These are phyloP conservation scores for Arthrobotrys entomopaga DNA, from an alignment of 2,329 filamentous ascomycete species.

Conservation along the genomic window DNA sequence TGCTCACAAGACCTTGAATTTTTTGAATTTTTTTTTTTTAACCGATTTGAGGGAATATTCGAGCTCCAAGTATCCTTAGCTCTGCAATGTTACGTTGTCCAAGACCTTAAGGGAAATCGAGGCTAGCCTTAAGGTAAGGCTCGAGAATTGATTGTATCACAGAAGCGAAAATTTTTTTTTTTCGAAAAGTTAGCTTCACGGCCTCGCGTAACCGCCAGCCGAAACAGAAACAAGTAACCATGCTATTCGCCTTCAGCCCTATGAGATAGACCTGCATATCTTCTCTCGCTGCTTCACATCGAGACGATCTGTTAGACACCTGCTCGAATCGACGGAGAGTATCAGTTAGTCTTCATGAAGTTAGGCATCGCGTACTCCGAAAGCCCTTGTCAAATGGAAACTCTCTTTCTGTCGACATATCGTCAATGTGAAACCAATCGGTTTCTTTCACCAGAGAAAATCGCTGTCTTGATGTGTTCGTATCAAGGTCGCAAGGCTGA, in stretches of 20 bases:
- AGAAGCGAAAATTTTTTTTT: conserved; percentile 9
- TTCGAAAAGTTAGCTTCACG: neutral
- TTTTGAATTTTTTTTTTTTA: too few species aligned
- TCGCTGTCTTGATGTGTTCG: conserved; percentile 9
- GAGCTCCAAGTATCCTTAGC: neutral
- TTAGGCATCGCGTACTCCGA: conserved; percentile 37
- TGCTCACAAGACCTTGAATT: conserved; percentile 6
- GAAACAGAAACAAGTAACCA: neutral
- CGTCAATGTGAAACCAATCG: neutral
- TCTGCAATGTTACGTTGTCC: conserved; percentile 29
- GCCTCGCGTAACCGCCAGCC: conserved; percentile 5
- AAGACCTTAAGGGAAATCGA: neutral
- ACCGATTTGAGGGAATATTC: conserved; percentile 8
- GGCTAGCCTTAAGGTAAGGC: neutral
- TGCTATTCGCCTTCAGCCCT: conserved; percentile 50
- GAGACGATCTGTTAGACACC: conserved; percentile 12
- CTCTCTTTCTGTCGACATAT: conserved; percentile 4
- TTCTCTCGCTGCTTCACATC: conserved; percentile 6
- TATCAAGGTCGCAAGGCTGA: conserved; percentile 42
- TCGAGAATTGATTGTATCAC: conserved; percentile 11
- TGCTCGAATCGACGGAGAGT: conserved; percentile 17
- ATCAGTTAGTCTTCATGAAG: conserved; percentile 3
- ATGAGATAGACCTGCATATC: conserved; percentile 23
- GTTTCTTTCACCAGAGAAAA: conserved; percentile 25
- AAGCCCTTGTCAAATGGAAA: conserved; percentile 21